Base-by-base conservation (phyloP, 805 yeast species). In the Cyberlindnera samutprakarnensis region DNA sequence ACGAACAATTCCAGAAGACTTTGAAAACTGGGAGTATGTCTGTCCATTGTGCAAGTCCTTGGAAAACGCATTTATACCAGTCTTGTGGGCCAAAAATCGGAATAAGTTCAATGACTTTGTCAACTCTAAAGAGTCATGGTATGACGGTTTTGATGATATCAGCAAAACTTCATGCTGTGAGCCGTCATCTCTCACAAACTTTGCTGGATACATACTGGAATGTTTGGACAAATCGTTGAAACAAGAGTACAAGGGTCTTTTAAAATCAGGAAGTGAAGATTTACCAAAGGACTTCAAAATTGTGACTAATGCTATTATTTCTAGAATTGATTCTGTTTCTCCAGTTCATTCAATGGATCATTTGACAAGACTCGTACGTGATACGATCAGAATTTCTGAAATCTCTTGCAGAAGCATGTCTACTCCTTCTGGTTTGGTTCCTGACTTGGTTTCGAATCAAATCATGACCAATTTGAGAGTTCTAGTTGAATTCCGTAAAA, bases 1-100 rank as follows among this genome's bases (percentile, higher is more conserved):
- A 0, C 66, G 94, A 49, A 84, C 88, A 30, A 64, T 78, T 5
- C 94, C 95, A 0, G 94, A 81, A 41, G 75, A 82, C 40, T 57
- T 66, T 10, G 76, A 75, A 18, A 72, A 73, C 36, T 72, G 75
- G 7, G 94, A 88, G 47, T 80, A 84, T 43, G 59, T 84, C 17
- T 90, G 98, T 49, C 97, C 97, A 0, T 66, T 90, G 23, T 90
- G 98, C 62, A 86, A 86, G 38, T 80, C 94, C 0, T 63, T 90
- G 27, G 82, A 81, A 49, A 90, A 90, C 50, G 68, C 80, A 37
- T 86, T 90, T 51, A 59, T 90, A 26, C 98, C 97, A 0, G 62
- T 82, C 2, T 51, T 79, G 22, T 79, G 84, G 74, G 48, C 64
- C 3, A 44, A 60, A 4, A 79, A 79, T 47, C 58, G 53, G 27